phyloP scores from a whole-genome alignment of 2,329 filamentous ascomycete species.

The Aspergillus novofumigatus region DNA sequence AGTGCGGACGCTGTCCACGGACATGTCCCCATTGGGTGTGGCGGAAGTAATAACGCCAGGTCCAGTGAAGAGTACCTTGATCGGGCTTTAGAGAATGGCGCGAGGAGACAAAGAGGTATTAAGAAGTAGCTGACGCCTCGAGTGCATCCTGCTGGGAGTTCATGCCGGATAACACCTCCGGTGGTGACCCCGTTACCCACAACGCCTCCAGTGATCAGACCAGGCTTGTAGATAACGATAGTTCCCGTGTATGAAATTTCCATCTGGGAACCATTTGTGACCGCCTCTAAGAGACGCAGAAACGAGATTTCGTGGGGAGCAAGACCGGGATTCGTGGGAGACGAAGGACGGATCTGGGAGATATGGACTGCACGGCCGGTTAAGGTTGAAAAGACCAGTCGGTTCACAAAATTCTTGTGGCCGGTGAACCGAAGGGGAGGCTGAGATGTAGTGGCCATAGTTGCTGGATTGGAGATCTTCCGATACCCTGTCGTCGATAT shows the following conservation, averaged over 20 bases:
- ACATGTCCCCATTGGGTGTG: slow-evolving; percentile 79
- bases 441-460: slow-evolving; percentile 42
- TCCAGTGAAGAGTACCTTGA: slow-evolving; percentile 87
- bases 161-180: slow-evolving; percentile 74
- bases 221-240: slow-evolving; percentile 84
- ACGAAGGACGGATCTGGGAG: slow-evolving; percentile 85
- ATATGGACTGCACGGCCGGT: slow-evolving; percentile 87
- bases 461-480: slow-evolving; percentile 9
- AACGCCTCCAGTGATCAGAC: slow-evolving; percentile 81
- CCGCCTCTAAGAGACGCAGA: slow-evolving; percentile 83
- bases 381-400: slow-evolving; percentile 84
- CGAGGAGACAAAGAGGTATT: slow-evolving; percentile 80
- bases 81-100: slow-evolving; percentile 88
- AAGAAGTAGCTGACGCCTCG: slow-evolving; percentile 90
- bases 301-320: slow-evolving; percentile 93
- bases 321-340: slow-evolving; percentile 81
- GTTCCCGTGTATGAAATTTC: slow-evolving; percentile 97
- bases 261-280: slow-evolving; percentile 92
- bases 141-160: slow-evolving; percentile 69
- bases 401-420: slow-evolving; percentile 75
- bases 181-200: slow-evolving; percentile 66
- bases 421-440: slow-evolving; percentile 70
- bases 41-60: slow-evolving; percentile 88
- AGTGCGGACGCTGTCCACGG: slow-evolving; percentile 88
- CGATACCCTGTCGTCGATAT: slow-evolving; percentile 6